phyloP scores from a whole-genome alignment of 2,329 filamentous ascomycete species.

The Atkinsonella texensis region DNA sequence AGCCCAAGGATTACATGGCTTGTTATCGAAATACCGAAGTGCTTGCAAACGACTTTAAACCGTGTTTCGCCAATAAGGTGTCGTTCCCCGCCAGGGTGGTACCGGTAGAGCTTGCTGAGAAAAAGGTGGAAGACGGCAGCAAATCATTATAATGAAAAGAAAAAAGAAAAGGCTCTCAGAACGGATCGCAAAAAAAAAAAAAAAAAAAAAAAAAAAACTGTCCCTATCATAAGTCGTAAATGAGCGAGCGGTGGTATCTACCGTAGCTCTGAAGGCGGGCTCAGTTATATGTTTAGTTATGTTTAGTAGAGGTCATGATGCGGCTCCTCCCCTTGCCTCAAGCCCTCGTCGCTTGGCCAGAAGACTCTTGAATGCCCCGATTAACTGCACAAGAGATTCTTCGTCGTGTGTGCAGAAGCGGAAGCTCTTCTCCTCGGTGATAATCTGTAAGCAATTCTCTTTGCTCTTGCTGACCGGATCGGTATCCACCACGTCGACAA shows the following conservation, averaged over 20 bases:
- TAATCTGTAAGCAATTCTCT: conserved; percentile 78
- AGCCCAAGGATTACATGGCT: background rate
- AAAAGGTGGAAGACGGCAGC: too few species aligned
- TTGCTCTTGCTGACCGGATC: conserved; percentile 80
- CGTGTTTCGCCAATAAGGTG: background rate
- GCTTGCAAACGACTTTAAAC: background rate
- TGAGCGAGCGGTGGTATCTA: background rate
- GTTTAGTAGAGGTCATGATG: conserved; percentile 5
- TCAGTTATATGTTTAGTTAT: background rate
- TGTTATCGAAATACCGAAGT: background rate
- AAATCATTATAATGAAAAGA: background rate
- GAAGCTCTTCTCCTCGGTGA: conserved; percentile 80
- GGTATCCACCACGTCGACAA: conserved; percentile 87
- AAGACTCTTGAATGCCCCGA: conserved; percentile 85
- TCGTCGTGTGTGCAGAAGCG: conserved; percentile 70
- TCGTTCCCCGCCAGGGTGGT: background rate
- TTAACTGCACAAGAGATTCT: conserved; percentile 68
- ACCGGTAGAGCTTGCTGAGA: background rate
- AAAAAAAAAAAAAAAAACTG: background rate
- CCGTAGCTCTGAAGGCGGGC: background rate
- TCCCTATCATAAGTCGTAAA: background rate
- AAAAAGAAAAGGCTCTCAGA: background rate
- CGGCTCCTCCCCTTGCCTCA: conserved; percentile 35
- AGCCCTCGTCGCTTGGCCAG: conserved; percentile 57
- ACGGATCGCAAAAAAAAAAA: background rate